A percentile compares a stretch with the other conserved stretches of the same genome.
Evolutionary conservation across 352 stramenopile species (phyloP).

Genomic region (Aphanomyces cochlioides): DNA sequence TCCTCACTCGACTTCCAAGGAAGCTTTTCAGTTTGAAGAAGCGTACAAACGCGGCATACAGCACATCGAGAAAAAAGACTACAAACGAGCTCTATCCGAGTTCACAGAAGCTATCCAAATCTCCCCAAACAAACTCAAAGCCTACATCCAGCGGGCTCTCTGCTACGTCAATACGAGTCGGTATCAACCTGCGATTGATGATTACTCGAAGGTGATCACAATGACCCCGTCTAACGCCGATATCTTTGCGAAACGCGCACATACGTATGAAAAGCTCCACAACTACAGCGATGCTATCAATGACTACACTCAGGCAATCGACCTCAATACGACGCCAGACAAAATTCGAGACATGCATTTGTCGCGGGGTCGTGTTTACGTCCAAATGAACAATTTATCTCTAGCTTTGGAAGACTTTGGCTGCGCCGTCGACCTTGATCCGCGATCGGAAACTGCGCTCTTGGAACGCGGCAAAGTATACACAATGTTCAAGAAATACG

Average conservation of each 20-base stretch:
- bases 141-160: constrained; percentile 52
- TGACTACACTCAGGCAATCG: constrained; percentile 67
- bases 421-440: constrained; percentile 58
- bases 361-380: constrained; percentile 50
- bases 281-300: constrained; percentile 51
- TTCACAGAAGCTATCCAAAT: constrained; percentile 26
- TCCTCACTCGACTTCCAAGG: constrained; percentile 1
- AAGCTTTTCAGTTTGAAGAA: constrained; percentile 31
- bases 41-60: constrained; percentile 26
- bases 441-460: constrained; percentile 57
- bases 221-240: constrained; percentile 62
- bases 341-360: constrained; percentile 51
- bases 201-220: constrained; percentile 64
- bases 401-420: constrained; percentile 61
- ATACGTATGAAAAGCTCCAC: constrained; percentile 52
- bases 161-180: constrained; percentile 54
- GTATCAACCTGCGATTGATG: constrained; percentile 64
- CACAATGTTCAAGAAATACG: constrained; percentile 47
- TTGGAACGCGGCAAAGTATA: constrained; percentile 58
- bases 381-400: constrained; percentile 50
- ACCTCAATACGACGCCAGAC: constrained; percentile 34
- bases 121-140: constrained; percentile 39
- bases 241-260: constrained; percentile 61
- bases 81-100: constrained; percentile 28
- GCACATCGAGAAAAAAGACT: constrained; percentile 30